Conservation (phyloP, 2,329 filamentous ascomycete genomes). For the Beauveria bassiana region DNA sequence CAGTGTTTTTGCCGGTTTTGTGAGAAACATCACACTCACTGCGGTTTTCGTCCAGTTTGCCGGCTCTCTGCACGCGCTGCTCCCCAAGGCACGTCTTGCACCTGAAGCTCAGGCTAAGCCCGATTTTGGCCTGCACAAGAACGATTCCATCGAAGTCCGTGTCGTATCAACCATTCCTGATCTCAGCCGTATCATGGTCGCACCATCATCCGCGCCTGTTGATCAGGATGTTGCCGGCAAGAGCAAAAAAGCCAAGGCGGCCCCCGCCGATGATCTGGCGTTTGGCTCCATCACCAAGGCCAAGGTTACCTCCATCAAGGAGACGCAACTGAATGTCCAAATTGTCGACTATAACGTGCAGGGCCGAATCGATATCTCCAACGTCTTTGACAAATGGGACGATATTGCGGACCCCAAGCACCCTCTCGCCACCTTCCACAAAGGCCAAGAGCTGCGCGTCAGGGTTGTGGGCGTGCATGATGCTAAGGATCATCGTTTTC, state of each 20-base stretch:
- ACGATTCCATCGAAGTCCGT: constrained; percentile 66
- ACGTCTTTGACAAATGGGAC: constrained; percentile 82
- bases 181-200: constrained; percentile 58
- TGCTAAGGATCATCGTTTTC: constrained; percentile 79
- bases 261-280: constrained; percentile 59
- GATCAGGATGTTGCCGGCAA: constrained; percentile 35
- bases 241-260: constrained; percentile 25
- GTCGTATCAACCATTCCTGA: constrained; percentile 66
- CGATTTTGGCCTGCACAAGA: constrained; percentile 71
- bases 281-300: constrained; percentile 70
- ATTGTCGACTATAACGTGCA: constrained; percentile 67
- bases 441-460: constrained; percentile 63
- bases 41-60: constrained; percentile 87
- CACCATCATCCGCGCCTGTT: constrained; percentile 39
- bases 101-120: constrained; percentile 59
- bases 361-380: constrained; percentile 87
- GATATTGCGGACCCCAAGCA: constrained; percentile 76
- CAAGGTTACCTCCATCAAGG: constrained; percentile 74
- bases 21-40: constrained; percentile 74
- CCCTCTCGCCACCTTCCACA: constrained; percentile 65
- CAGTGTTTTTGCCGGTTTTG: constrained; percentile 64
- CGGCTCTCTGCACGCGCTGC: constrained; percentile 64
- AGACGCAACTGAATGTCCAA: constrained; percentile 86
- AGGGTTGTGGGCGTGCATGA: constrained; percentile 83
- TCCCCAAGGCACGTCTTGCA: constrained; percentile 72